Evolutionary conservation across 2,329 filamentous ascomycete species (phyloP), one percentile per base, ranked within the genome.

Genomic region (Tolypocladium guangdongense): DNA sequence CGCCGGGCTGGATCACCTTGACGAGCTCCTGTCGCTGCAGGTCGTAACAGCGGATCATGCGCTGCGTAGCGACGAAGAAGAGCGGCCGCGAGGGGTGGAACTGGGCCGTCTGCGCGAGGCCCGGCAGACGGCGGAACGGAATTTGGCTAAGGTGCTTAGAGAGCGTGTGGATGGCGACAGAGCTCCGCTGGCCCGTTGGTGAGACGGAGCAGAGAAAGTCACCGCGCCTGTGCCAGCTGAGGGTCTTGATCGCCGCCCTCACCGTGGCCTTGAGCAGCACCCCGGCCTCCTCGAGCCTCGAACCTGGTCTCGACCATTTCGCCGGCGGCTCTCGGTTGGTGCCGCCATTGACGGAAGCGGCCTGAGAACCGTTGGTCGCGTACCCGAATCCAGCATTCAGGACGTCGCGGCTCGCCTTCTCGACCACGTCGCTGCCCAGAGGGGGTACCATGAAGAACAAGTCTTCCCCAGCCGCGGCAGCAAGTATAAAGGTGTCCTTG

Each of bases 11-110:
- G 55, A 99, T 76, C 55, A 93, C 89, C 75, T 96, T 96, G 69
- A 96, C 81, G 36, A 99, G 82, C 64, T 95, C 88, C 67, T 96
- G 90, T 63, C 86, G 86, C 59, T 92, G 87, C 47, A 99, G 80
- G 68, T 99, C 93, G 73, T 99, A 99, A 64, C 88, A 88, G 54
- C 93, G 87, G 64, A 99, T 91, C 54, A 87, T 87, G 62, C 92
- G 88, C 70, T 96, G 90, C 12, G 95, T 97, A 3, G 93, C 93
- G 53, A 99, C 89, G 66, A 97, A 97, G 74, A 99, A 91, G 50
- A 96, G 83, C 0, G 93, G 91, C 60, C 90, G 86, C 41, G 86
- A 88, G 2, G 93, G 93, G 69, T 99, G 95, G 79, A 99, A 99
- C 61, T 91, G 89, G 5, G 90, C 91, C 1, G 87, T 87, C 71